Conservation (phyloP, 768 basidiomycete species). For the Phlebiopsis flavidoalba region DNA sequence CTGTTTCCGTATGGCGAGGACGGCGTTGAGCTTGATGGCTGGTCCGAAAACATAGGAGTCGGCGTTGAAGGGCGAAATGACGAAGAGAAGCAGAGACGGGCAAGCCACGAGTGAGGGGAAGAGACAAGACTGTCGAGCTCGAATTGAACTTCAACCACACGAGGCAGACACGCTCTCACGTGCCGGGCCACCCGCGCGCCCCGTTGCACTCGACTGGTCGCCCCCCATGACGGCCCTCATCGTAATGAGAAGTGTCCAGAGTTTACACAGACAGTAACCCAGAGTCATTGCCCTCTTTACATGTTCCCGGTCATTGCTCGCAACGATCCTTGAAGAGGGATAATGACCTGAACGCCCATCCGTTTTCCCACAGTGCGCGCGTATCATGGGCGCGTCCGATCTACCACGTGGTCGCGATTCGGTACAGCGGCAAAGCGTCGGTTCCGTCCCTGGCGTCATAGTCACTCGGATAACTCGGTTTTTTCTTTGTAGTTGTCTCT, state of each 20-base stretch:
- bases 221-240: not conserved
- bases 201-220: not conserved
- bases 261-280: too few species aligned
- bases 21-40: not conserved
- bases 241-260: too few species aligned
- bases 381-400: not conserved
- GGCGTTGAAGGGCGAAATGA: not conserved
- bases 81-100: not conserved
- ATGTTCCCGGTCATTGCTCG: too few species aligned
- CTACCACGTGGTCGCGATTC: not conserved
- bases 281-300: too few species aligned
- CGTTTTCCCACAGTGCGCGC: not conserved
- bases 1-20: not conserved
- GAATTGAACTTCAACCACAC: constrained; percentile 9
- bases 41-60: constrained; percentile 1
- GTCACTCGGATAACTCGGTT: not conserved
- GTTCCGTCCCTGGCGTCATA: not conserved
- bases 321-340: too few species aligned
- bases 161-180: constrained; percentile 14
- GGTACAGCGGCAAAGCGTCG: not conserved
- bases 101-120: not conserved
- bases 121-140: constrained; percentile 2
- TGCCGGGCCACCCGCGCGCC: constrained; percentile 1
- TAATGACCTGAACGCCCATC: not conserved
- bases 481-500: not conserved